Percentiles rank a stretch among this genome's conserved stretches.
phyloP scores from a whole-genome alignment of 2,329 filamentous ascomycete genomes.

The Ophiostoma angusticollis region DNA sequence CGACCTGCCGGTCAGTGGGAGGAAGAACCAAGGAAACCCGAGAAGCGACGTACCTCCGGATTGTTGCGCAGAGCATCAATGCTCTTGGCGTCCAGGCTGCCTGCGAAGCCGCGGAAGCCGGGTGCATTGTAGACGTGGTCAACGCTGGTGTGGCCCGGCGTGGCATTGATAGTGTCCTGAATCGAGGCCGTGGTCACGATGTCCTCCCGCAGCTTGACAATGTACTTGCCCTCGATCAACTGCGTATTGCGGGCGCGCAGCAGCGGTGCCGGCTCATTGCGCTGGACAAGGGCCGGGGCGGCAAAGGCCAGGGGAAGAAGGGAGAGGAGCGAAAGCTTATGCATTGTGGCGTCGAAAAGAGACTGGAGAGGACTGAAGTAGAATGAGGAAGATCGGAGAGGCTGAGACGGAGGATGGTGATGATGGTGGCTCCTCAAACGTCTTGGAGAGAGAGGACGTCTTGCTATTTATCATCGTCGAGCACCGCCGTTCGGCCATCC shows the following conservation, averaged over 20 bases:
- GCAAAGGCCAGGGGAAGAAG: constrained; percentile 25
- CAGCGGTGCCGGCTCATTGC: constrained; percentile 22
- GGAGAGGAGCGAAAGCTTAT: constrained; percentile 24
- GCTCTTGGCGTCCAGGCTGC: constrained; percentile 13
- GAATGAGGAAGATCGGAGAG: background rate
- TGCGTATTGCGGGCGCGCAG: constrained; percentile 23
- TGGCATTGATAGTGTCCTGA: constrained; percentile 15
- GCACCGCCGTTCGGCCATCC: background rate
- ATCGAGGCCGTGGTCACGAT: constrained; percentile 19
- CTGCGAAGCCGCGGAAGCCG: constrained; percentile 20
- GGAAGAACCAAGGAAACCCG: too few relatives aligned
- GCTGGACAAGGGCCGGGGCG: constrained; percentile 16
- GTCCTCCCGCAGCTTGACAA: constrained; percentile 32
- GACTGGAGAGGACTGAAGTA: background rate
- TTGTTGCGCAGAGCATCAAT: constrained; percentile 16
- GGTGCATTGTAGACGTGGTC: constrained; percentile 17
- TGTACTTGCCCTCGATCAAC: constrained; percentile 29
- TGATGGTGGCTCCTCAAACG: too few relatives aligned
- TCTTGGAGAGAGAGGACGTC: background rate
- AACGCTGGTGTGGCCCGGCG: constrained; percentile 9
- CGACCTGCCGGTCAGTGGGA: too few relatives aligned
- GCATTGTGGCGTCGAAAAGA: constrained; percentile 22
- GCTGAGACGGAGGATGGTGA: too few relatives aligned
- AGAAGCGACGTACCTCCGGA: constrained; percentile 16
- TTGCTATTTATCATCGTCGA: background rate